These are phyloP conservation scores for Nemania abortiva DNA, from an alignment of 2,329 filamentous ascomycete species.

Conservation along the genomic window DNA sequence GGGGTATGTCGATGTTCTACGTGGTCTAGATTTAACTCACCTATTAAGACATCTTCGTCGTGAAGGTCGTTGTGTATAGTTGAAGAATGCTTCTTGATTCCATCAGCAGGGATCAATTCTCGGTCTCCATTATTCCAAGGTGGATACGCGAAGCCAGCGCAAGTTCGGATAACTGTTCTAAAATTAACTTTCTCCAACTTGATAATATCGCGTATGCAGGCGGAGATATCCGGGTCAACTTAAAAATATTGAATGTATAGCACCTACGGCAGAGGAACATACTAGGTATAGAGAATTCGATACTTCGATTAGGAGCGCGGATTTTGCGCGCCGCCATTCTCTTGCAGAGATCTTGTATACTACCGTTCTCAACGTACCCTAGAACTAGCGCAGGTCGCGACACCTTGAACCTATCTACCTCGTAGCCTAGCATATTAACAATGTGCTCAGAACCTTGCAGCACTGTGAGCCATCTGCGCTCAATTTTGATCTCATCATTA, in stretches of 20 bases:
- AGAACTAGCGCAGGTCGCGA: conserved; percentile 1
- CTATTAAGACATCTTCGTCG: too few species aligned
- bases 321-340: conserved; percentile 1
- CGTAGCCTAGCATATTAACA: too few species aligned
- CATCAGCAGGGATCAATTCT: neutral
- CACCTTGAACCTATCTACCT: too few species aligned
- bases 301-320: neutral
- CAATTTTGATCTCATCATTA: too few species aligned
- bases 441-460: too few species aligned
- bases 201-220: neutral
- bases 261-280: too few species aligned
- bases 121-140: conserved; percentile 11
- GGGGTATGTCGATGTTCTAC: too few species aligned
- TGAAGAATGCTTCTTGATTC: neutral
- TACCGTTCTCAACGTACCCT: conserved; percentile 18
- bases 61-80: too few species aligned
- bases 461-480: too few species aligned
- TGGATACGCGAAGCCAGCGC: conserved; percentile 18
- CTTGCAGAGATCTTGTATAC: conserved; percentile 24
- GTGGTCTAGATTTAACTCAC: too few species aligned
- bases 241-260: too few species aligned
- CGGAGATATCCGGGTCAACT: neutral
- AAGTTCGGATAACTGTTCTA: conserved; percentile 11
- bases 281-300: neutral
- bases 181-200: neutral